These are phyloP conservation scores for Arabis hirsuta DNA, from an alignment of 345 rosid species.

Conservation along the genomic window DNA sequence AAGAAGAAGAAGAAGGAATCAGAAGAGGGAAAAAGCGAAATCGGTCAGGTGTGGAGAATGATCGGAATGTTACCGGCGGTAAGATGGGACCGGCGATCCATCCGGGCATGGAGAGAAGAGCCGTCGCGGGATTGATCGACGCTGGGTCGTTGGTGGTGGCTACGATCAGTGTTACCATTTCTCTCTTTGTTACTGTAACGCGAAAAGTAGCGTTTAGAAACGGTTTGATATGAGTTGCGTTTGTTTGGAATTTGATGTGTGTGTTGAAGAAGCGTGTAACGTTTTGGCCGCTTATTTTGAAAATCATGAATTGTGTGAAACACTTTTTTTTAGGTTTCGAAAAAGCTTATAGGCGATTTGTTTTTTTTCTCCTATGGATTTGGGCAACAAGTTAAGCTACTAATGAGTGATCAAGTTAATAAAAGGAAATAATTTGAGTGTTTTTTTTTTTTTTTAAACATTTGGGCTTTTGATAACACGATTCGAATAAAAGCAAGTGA, in stretches of 20 bases:
- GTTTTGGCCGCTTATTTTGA: conserved; percentile 29
- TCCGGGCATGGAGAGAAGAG: conserved; percentile 73
- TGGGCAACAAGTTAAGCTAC: too few species aligned
- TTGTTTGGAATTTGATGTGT: conserved; percentile 24
- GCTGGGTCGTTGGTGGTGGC: conserved; percentile 87
- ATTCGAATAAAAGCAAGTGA: too few species aligned
- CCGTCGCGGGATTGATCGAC: conserved; percentile 82
- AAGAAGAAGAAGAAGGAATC: not conserved
- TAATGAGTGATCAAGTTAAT: too few species aligned
- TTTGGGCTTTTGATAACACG: too few species aligned
- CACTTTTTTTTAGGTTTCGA: not conserved
- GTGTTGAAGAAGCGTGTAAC: conserved; percentile 11
- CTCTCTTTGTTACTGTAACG: conserved; percentile 31
- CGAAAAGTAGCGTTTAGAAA: conserved; percentile 29
- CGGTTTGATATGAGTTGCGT: conserved; percentile 27
- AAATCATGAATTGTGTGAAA: conserved; percentile 8
- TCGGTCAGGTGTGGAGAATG: not conserved
- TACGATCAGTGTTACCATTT: conserved; percentile 77
- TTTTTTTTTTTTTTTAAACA: too few species aligned
- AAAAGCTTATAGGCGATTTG: not conserved
- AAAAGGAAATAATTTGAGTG: too few species aligned
- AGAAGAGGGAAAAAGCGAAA: not conserved
- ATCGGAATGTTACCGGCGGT: conserved; percentile 44
- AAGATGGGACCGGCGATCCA: conserved; percentile 61
- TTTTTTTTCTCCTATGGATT: conserved; percentile 8